These are phyloP conservation scores for Hortiboletus campestris DNA, from an alignment of 768 basidiomycete species.

Conservation along the genomic window DNA sequence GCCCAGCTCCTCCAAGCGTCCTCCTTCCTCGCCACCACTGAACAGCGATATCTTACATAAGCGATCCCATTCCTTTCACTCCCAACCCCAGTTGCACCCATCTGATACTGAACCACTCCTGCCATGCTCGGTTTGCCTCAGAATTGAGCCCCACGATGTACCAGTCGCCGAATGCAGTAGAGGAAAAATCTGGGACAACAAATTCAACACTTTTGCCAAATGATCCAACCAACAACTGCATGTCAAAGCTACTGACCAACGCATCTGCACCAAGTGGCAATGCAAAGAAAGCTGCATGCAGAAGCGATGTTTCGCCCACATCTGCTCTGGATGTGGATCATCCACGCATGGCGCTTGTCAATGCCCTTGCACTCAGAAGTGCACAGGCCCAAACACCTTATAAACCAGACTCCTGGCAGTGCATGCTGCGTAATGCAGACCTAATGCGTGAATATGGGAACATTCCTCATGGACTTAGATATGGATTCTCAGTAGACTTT, in stretches of 20 bases:
- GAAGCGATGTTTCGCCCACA: not conserved
- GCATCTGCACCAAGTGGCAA: not conserved
- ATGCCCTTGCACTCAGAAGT: not conserved
- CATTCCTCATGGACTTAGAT: not conserved
- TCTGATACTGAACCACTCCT: no score
- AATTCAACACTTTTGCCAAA: no score
- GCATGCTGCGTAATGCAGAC: accelerated
- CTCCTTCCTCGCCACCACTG: no score
- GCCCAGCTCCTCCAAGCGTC: no score
- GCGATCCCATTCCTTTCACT: no score
- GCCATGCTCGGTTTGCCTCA: no score
- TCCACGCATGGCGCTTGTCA: not conserved
- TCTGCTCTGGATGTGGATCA: not conserved
- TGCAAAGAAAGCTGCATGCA: not conserved
- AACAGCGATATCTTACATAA: no score
- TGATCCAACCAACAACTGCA: no score
- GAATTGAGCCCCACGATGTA: no score
- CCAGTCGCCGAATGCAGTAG: no score
- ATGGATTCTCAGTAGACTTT: not conserved
- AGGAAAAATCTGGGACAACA: no score
- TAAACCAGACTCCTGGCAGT: not conserved
- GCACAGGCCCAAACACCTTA: not conserved
- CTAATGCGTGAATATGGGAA: not conserved
- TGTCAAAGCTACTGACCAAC: not conserved
- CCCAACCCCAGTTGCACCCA: no score